Evolutionary conservation across 2,329 filamentous ascomycete species (phyloP).

Genomic region (Colletotrichum truncatum): DNA sequence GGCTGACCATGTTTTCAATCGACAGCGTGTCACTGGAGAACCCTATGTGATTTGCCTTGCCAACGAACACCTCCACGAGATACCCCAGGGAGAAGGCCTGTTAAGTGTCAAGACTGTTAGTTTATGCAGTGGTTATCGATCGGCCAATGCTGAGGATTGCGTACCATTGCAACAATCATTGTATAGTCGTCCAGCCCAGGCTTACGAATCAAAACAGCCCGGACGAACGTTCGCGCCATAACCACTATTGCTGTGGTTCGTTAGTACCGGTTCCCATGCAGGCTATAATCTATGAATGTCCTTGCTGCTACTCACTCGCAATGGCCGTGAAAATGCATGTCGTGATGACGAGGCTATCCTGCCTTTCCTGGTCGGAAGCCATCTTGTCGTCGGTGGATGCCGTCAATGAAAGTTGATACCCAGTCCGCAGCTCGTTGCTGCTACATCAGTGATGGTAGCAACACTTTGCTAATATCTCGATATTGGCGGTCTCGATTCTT

Average conservation of each 20-base stretch:
- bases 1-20: constrained; percentile 31
- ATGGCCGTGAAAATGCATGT: constrained; percentile 29
- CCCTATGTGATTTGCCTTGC: constrained; percentile 34
- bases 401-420: no score
- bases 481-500: no score
- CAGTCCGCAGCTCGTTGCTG: no score
- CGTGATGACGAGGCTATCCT: constrained; percentile 32
- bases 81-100: constrained; percentile 28
- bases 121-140: neutral
- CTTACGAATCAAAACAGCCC: constrained; percentile 31
- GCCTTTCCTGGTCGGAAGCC: constrained; percentile 32
- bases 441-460: no score
- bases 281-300: neutral
- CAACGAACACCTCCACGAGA: constrained; percentile 32
- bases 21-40: constrained; percentile 30
- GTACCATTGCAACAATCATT: constrained; percentile 31
- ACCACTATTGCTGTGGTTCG: constrained; percentile 25
- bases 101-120: no score
- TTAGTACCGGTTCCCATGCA: neutral
- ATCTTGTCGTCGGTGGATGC: constrained; percentile 10
- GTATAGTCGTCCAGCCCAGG: constrained; percentile 33
- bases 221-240: constrained; percentile 25
- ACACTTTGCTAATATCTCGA: no score
- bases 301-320: constrained; percentile 21
- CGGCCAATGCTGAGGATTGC: neutral